Evolutionary conservation across 2,329 filamentous ascomycete genomes (phyloP).

Genomic region (Trichophyton verrucosum): DNA sequence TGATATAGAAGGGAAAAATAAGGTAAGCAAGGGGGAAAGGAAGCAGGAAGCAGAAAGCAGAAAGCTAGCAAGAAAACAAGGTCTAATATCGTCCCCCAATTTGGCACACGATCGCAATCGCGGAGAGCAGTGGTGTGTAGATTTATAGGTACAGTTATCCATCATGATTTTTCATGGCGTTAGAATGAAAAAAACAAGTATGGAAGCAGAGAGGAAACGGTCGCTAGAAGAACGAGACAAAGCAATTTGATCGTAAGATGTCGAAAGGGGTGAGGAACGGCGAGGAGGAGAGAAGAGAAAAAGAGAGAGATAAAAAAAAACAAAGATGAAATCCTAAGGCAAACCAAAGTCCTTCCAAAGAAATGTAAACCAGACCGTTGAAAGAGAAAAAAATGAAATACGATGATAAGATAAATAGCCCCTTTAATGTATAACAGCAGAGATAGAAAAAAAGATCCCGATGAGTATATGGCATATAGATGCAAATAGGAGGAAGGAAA

Average conservation of each 20-base stretch:
- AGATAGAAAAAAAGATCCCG: not conserved
- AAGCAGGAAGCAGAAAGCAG: not conserved
- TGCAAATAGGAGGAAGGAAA: not conserved
- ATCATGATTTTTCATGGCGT: conserved; percentile 16
- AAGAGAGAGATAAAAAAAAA: not conserved
- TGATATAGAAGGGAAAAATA: not conserved
- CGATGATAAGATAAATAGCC: not conserved
- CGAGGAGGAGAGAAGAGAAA: not conserved
- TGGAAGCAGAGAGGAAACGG: not conserved
- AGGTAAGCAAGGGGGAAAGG: too few relatives aligned
- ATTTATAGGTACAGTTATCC: conserved; percentile 4
- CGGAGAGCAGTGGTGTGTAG: not conserved
- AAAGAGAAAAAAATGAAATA: not conserved
- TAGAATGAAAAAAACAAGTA: not conserved
- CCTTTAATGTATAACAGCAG: not conserved
- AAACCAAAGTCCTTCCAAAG: not conserved
- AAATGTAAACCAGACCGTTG: not conserved
- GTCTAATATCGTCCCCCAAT: not conserved
- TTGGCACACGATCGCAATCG: not conserved
- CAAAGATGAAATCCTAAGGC: not conserved
- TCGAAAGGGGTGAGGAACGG: not conserved
- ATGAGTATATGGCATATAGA: not conserved
- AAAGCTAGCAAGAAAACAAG: not conserved
- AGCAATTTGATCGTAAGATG: too few relatives aligned
- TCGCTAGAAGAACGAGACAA: not conserved